These are phyloP conservation scores for Acanthamoeba triangularis DNA, from an alignment of 208 protist genomes.

Conservation along the genomic window DNA sequence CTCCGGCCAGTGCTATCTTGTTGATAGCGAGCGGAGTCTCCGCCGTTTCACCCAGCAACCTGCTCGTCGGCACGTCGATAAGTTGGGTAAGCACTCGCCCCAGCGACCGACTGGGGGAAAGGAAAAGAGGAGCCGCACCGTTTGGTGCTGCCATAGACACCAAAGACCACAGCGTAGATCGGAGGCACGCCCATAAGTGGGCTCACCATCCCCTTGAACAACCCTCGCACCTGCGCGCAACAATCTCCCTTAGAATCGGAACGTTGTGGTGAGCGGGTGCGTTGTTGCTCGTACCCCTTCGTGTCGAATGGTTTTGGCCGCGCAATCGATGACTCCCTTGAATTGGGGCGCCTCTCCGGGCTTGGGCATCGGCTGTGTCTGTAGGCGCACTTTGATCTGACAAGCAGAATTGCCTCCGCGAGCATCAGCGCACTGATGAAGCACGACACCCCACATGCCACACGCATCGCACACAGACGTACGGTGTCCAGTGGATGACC, in stretches of 20 bases:
- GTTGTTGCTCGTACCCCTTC: neutral
- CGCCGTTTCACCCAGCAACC: neutral
- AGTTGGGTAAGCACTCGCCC: neutral
- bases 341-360: conserved; percentile 41
- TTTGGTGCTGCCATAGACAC: conserved; percentile 48
- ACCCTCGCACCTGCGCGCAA: neutral
- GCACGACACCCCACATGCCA: neutral
- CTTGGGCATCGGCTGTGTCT: conserved; percentile 16
- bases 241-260: too few species aligned
- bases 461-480: neutral
- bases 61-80: neutral
- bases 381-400: conserved; percentile 67
- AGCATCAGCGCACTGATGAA: neutral
- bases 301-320: conserved; percentile 53
- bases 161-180: conserved; percentile 48
- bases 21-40: neutral
- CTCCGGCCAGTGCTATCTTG: conserved; percentile 35
- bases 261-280: neutral
- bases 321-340: conserved; percentile 28
- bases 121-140: neutral
- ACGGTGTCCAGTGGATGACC: conserved; percentile 71
- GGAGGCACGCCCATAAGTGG: conserved; percentile 54
- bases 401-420: neutral
- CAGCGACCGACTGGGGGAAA: neutral
- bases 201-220: conserved; percentile 65